phyloP scores from a whole-genome alignment of 2,329 filamentous ascomycete species.

The Exophiala mesophila region DNA sequence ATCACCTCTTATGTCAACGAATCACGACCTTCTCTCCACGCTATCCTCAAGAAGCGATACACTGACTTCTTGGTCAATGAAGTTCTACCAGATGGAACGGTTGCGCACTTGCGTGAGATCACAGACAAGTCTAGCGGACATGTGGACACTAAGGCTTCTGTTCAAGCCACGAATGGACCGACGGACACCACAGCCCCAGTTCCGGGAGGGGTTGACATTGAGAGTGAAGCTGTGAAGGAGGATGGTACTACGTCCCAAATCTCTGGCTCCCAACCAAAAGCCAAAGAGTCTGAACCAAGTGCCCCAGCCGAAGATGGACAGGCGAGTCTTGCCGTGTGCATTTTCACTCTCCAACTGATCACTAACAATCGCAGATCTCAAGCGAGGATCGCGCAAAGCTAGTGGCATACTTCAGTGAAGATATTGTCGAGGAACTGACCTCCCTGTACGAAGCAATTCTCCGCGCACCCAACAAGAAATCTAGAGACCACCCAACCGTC shows the following conservation, averaged over 20 bases:
- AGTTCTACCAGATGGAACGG: slow-evolving; percentile 68
- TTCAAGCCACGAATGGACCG: too few relatives aligned
- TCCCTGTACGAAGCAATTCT: slow-evolving; percentile 53
- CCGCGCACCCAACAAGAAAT: slow-evolving; percentile 50
- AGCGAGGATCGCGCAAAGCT: slow-evolving; percentile 44
- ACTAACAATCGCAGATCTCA: slow-evolving; percentile 17
- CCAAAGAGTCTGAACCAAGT: too few relatives aligned
- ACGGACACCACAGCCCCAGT: too few relatives aligned
- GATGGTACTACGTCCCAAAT: too few relatives aligned
- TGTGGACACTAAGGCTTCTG: too few relatives aligned
- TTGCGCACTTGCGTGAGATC: slow-evolving; percentile 62
- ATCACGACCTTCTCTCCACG: slow-evolving; percentile 55
- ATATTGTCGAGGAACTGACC: slow-evolving; percentile 42
- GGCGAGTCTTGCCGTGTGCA: too few relatives aligned
- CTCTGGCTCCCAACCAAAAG: too few relatives aligned
- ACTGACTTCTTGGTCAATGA: slow-evolving; percentile 93
- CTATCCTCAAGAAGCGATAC: slow-evolving; percentile 69
- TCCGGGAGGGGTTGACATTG: too few relatives aligned
- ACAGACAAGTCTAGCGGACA: slow-evolving; percentile 25
- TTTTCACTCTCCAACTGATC: too few relatives aligned
- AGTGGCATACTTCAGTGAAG: slow-evolving; percentile 22
- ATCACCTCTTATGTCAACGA: slow-evolving; percentile 61
- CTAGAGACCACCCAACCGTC: slow-evolving; percentile 50
- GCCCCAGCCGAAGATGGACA: too few relatives aligned
- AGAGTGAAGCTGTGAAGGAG: too few relatives aligned